Evolutionary conservation across 2,329 filamentous ascomycete species (phyloP).

Genomic region (Coniochaeta prunicola): DNA sequence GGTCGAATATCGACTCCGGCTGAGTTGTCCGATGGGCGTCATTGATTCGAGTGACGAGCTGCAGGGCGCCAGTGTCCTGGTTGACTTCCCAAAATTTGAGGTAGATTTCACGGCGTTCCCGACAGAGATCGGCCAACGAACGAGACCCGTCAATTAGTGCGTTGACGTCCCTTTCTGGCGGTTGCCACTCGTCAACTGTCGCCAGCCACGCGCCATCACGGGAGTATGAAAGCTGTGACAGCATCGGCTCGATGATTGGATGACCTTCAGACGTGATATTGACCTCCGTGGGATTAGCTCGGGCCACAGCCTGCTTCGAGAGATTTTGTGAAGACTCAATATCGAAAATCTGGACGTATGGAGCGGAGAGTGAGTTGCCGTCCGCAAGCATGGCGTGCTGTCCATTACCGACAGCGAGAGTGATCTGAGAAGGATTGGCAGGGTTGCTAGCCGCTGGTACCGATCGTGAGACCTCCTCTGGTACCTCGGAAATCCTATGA

Average conservation of each 20-base stretch:
- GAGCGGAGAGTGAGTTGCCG: conserved; percentile 38
- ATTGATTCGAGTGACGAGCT: conserved; percentile 76
- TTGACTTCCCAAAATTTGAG: conserved; percentile 85
- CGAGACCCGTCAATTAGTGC: conserved; percentile 39
- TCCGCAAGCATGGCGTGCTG: conserved; percentile 49
- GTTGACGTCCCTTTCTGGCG: conserved; percentile 60
- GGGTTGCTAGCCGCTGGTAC: conserved; percentile 59
- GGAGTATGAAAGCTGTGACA: conserved; percentile 69
- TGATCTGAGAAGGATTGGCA: conserved; percentile 52
- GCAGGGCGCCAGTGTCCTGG: conserved; percentile 51
- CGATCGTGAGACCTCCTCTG: conserved; percentile 35
- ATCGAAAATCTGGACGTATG: conserved; percentile 76
- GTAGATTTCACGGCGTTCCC: conserved; percentile 61
- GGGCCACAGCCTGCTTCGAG: conserved; percentile 78
- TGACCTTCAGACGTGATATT: conserved; percentile 67
- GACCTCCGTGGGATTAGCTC: conserved; percentile 78
- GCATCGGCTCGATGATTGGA: conserved; percentile 67
- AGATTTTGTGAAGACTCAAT: conserved; percentile 71
- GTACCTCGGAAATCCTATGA: conserved; percentile 39
- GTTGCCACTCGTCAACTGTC: conserved; percentile 86
- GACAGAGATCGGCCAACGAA: conserved; percentile 32
- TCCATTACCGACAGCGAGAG: conserved; percentile 59
- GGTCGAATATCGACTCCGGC: conserved; percentile 58
- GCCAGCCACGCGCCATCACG: conserved; percentile 82
- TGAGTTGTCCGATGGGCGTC: conserved; percentile 62